These are phyloP conservation scores for Crithidia sp. DNA, from an alignment of 208 protist genomes.

Conservation along the genomic window DNA sequence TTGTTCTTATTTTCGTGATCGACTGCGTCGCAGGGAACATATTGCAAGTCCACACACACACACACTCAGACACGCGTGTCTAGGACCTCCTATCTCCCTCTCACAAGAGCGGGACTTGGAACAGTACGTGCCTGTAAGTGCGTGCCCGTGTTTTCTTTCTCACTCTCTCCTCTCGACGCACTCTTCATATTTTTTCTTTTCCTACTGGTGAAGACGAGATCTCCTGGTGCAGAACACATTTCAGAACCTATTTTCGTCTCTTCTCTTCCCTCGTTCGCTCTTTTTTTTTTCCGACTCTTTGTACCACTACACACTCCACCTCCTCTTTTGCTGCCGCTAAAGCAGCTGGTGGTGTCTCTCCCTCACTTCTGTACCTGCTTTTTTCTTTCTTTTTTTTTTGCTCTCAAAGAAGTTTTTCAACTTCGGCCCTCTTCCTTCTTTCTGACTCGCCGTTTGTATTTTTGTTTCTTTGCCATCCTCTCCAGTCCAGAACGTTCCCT, in stretches of 20 bases:
- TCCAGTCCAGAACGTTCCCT: background rate
- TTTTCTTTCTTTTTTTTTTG: background rate
- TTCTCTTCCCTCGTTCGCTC: background rate
- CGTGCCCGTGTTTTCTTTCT: no score
- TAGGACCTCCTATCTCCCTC: no score
- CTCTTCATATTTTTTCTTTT: no score
- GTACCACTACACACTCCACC: background rate
- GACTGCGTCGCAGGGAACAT: no score
- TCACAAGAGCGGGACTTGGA: no score
- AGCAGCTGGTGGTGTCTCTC: background rate
- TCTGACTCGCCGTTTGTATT: slow-evolving; percentile 10
- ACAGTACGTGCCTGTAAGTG: no score
- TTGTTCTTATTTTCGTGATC: background rate
- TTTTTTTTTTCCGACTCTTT: background rate
- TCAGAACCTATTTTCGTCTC: background rate
- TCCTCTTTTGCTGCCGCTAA: background rate
- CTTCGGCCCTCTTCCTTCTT: slow-evolving; percentile 16
- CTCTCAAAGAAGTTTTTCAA: slow-evolving; percentile 33
- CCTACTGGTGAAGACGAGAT: no score
- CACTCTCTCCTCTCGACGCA: no score
- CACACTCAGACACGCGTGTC: no score
- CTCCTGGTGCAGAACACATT: no score
- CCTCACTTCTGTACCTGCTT: background rate
- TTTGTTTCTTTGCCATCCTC: slow-evolving; percentile 9
- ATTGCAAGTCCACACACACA: no score